phyloP scores from a whole-genome alignment of 2,329 filamentous ascomycete species.

The Fusarium sp. region DNA sequence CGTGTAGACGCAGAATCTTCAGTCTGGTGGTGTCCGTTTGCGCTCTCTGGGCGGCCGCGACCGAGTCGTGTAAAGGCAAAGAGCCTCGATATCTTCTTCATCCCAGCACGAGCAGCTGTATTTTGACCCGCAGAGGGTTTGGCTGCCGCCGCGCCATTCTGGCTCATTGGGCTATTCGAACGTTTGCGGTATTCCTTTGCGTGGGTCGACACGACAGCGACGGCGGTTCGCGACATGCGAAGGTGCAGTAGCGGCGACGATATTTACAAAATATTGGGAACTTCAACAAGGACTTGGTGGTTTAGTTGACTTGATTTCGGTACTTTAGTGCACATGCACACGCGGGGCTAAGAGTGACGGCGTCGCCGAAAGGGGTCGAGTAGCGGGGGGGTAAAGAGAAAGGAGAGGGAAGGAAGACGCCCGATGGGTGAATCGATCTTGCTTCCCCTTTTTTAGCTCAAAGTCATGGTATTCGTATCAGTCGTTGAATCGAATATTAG shows the following conservation, averaged over 20 bases:
- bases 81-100: constrained; percentile 56
- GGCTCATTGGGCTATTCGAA: constrained; percentile 42
- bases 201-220: constrained; percentile 34
- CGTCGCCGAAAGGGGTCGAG: constrained; percentile 38
- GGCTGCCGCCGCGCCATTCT: constrained; percentile 45
- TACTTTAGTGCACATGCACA: constrained; percentile 25
- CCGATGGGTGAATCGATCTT: constrained; percentile 15
- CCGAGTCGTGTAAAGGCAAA: constrained; percentile 50
- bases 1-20: constrained; percentile 42
- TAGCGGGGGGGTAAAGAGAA: constrained; percentile 2
- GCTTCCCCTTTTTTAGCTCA: constrained; percentile 24
- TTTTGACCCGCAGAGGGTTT: constrained; percentile 36
- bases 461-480: constrained; percentile 24
- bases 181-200: constrained; percentile 23
- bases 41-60: constrained; percentile 44
- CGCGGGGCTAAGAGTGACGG: constrained; percentile 30
- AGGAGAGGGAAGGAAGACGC: not conserved
- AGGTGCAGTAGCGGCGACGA: not conserved
- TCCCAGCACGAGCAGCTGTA: constrained; percentile 38
- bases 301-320: constrained; percentile 22
- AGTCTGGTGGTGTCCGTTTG: constrained; percentile 31
- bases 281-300: constrained; percentile 17
- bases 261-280: not conserved
- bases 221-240: constrained; percentile 38
- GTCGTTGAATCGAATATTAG: constrained; percentile 1